Base-by-base conservation (phyloP, 2,329 filamentous ascomycete species). In the Pochonia chlamydosporia region DNA sequence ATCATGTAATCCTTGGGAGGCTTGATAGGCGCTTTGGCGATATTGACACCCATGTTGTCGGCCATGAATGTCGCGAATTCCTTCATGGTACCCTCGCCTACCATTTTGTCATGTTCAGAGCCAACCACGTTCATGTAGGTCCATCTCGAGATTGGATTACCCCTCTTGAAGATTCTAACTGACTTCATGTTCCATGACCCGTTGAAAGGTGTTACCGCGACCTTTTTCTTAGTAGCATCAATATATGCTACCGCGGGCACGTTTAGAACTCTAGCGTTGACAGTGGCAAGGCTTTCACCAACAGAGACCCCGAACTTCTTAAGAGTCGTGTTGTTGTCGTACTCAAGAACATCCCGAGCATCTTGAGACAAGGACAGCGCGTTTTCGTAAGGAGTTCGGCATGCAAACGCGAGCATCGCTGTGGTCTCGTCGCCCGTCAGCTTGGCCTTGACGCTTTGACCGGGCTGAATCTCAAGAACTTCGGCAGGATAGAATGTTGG, bases 351-450 rank as follows among this genome's bases (percentile, higher is more conserved):
- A 16, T 68, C 52, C 21, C 81, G 74, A 3, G 79, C 85, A 8
- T 74, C 72, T 0, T 62, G 73, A 2, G 76, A 72, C 55, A 93
- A 85, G 0, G 83, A 85, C 1, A 72, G 59, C 0, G 83, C 86
- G 53, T 92, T 95, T 5, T 75, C 68, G 2, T 73, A 73, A 0
- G 88, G 87, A 0, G 68, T 68, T 4, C 85, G 77, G 47, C 85
- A 87, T 1, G 89, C 85, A 59, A 89, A 88, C 1, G 67, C 67
- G 40, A 92, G 81, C 87, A 93, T 91, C 1, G 68, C 58, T 0
- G 75, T 71, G 0, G 85, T 87, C 58, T 92, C 85, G 0, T 71
- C 63, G 0, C 74, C 69, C 1, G 62, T 73, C 14, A 91, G 70
- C 56, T 82, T 81, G 4, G 75, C 67, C 33, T 76, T 79, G 20